A percentile compares a stretch with the other conserved stretches of the same genome.
Evolutionary conservation across 169 alveolate species (phyloP).

Genomic region (Eimeria acervulina): DNA sequence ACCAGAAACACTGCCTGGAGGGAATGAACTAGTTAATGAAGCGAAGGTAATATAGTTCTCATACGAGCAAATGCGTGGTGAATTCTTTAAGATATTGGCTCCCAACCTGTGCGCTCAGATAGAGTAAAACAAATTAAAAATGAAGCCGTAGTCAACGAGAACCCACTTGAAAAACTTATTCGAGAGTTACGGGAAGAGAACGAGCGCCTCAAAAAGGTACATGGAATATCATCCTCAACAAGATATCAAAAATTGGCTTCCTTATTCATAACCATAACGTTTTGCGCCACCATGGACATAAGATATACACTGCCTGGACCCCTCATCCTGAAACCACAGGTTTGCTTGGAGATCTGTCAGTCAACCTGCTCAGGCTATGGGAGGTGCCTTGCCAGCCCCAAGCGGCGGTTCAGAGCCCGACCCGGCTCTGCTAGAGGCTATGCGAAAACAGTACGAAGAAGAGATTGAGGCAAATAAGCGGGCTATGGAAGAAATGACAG

Average conservation of each 20-base stretch:
- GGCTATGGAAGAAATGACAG: slow-evolving; percentile 86
- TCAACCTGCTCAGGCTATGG: slow-evolving; percentile 71
- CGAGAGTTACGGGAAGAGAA: slow-evolving; percentile 91
- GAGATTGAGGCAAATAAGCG: slow-evolving; percentile 85
- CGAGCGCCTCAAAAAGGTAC: slow-evolving; percentile 83
- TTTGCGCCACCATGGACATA: background rate
- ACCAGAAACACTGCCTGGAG: background rate
- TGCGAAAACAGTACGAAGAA: slow-evolving; percentile 84
- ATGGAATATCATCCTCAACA: background rate
- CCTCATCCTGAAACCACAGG: background rate
- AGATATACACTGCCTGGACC: background rate
- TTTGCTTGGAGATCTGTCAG: background rate
- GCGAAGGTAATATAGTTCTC: background rate
- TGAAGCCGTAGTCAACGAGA: slow-evolving; percentile 94
- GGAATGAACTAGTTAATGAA: background rate
- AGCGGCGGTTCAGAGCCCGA: slow-evolving; percentile 87
- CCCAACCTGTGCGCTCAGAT: slow-evolving; percentile 12
- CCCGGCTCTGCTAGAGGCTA: slow-evolving; percentile 77
- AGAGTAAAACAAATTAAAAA: slow-evolving; percentile 95
- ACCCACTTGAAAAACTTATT: slow-evolving; percentile 93
- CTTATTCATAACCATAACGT: background rate
- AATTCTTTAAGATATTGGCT: background rate
- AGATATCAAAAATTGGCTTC: background rate
- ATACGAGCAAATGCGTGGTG: background rate
- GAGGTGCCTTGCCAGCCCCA: slow-evolving; percentile 70